Base-by-base conservation (phyloP, 371 early-diverging fungal species). In the Fennellomyces sp. region DNA sequence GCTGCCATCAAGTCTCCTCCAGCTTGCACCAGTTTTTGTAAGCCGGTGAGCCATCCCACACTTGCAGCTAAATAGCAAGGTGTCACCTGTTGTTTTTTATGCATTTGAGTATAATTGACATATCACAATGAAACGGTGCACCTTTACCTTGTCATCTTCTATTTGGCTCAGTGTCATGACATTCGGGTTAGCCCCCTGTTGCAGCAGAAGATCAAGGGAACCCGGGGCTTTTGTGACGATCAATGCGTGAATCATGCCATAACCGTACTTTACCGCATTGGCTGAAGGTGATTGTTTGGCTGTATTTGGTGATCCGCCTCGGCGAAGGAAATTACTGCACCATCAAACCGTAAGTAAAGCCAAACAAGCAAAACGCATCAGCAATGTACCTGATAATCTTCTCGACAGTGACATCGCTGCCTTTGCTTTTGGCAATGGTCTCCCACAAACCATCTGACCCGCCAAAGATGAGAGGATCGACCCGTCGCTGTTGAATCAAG, bases 221-320 rank as follows among this genome's bases (percentile, higher is more conserved):
- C 51, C 56, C 48, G 73, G 63, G 13, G 75, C 62, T 52, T 72
- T 72, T 26, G 67, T 69, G 39, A 76, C 69, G 58, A 80, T 69
- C 13, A 72, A 55, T 31, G 76, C 76, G 58, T 80, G 80, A 48
- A 80, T 68, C 72, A 80, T 70, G 17, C 80, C 80, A 65, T 69
- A 76, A 12, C 80, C 80, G 47, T 80, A 74, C 41, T 72, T 74
- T 42, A 76, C 66, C n/a, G 60, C 25, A 51, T 69, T 31, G 6
- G 52, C 30, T 23, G 72, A 60, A 17, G 69, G 61, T 12, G 70
- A 69, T 48, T 74, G 76, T 33, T 70, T 80, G 17, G 80, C 72
- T 12, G 76, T 76, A 52, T 80, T 80, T 10, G 80, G 77, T 19
- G 74, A 76, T n/a, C 80, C 80, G 23, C 75, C 76, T 39, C 76